Conservation (phyloP, 192 early-diverging fungal species). For the Kickxella alabastrina region DNA sequence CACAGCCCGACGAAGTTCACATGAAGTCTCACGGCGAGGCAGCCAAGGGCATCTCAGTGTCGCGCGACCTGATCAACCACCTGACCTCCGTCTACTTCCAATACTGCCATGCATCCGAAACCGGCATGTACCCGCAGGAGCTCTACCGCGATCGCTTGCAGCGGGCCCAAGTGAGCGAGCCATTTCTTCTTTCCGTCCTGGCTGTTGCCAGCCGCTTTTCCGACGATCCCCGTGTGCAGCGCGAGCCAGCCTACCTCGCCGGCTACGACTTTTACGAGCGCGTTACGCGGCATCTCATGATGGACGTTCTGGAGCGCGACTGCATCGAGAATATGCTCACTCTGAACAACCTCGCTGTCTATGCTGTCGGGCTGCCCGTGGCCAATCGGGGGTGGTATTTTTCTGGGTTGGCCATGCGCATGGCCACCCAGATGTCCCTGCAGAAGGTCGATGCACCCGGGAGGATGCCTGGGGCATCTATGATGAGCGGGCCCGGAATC, state of each 20-base stretch:
- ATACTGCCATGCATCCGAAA: slow-evolving; percentile 41
- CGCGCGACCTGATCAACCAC: slow-evolving; percentile 47
- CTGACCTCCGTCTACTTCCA: slow-evolving; percentile 41
- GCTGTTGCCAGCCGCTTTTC: slow-evolving; percentile 48
- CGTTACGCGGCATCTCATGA: slow-evolving; percentile 35
- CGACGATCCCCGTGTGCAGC: slow-evolving; percentile 40
- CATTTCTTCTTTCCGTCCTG: slow-evolving; percentile 40
- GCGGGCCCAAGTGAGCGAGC: slow-evolving; percentile 46
- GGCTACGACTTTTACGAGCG: slow-evolving; percentile 50
- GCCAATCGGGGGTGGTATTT: slow-evolving; percentile 52
- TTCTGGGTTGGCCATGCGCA: slow-evolving; percentile 48
- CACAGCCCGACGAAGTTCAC: not conserved
- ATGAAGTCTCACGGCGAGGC: slow-evolving; percentile 8
- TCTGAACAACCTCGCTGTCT: slow-evolving; percentile 48
- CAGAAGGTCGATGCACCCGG: slow-evolving; percentile 50
- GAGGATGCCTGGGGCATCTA: slow-evolving; percentile 45
- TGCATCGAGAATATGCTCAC: slow-evolving; percentile 50
- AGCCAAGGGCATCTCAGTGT: slow-evolving; percentile 20
- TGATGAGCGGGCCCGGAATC: slow-evolving; percentile 49
- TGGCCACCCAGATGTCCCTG: slow-evolving; percentile 53
- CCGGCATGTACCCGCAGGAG: slow-evolving; percentile 49
- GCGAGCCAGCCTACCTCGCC: slow-evolving; percentile 42
- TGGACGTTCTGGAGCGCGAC: slow-evolving; percentile 49
- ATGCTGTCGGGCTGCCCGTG: slow-evolving; percentile 47
- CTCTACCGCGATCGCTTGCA: slow-evolving; percentile 42